Base-by-base conservation (phyloP, 768 basidiomycete genomes). In the Infundibulicybe gibba region DNA sequence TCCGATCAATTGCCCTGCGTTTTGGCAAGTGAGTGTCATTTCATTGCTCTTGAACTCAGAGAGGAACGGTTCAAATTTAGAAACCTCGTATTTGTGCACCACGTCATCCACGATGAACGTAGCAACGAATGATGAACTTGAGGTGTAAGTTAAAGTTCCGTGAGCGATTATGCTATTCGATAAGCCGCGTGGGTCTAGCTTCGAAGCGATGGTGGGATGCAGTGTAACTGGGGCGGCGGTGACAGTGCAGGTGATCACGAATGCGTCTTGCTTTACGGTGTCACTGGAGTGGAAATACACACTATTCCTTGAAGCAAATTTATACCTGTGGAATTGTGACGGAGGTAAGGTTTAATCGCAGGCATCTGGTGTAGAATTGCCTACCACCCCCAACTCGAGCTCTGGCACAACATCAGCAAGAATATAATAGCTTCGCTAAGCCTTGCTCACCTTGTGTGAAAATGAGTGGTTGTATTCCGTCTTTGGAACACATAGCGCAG, bases 311-410 rank as follows among this genome's bases (percentile, higher is more conserved):
- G 79, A 78, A 33, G 87, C 81, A 61, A 93, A 94, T 60, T 89
- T 85, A 1, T 86, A 82, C 86, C 83, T 85, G 43, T 3, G 17
- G 45, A n/a, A 38, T 19, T 21, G 25, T 32, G 39, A 42, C 13
- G 39, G 48, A 19, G n/a, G 32, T 13, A 40, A 20, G 38, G 15
- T 20, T 6, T 12, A 20, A 33, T 38, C 41, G 20, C 32, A n/a
- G 19, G n/a, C 10, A 10, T 34, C 4, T n/a, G 32, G 13, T 31
- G 30, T 20, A 47, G 32, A 45, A 41, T n/a, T 37, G 49, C 40
- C 32, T 76, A 86, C 88, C 90, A 93, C 63, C 88, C 89, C 90
- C 89, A 91, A 56, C 90, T 92, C 21, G 86, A 85, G 11, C 88
- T 85, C 83, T 87, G 43, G 8, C 17, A 19, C 30, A 39, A 11